These are phyloP conservation scores for Pythium vanterpoolii DNA, from an alignment of 352 stramenopile species.

Conservation along the genomic window DNA sequence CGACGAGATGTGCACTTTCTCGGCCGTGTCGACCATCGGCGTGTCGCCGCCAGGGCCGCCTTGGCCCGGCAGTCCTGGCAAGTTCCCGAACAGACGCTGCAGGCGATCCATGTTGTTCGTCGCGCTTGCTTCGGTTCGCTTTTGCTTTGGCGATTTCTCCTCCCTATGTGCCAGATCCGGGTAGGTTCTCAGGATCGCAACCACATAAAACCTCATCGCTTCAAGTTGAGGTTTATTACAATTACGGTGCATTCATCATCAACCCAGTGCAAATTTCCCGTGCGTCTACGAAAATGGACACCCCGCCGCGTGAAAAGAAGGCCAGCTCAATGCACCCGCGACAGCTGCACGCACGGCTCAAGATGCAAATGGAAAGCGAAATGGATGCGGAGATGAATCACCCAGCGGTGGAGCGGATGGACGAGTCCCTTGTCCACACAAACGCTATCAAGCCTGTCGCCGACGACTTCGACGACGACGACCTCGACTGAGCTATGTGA, in stretches of 20 bases:
- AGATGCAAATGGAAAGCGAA: conserved; percentile 71
- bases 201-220: conserved; percentile 24
- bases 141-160: conserved; percentile 20
- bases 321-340: conserved; percentile 31
- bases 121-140: conserved; percentile 8
- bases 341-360: conserved; percentile 64
- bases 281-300: conserved; percentile 45
- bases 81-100: conserved; percentile 83
- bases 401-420: conserved; percentile 44
- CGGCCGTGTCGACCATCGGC: conserved; percentile 94
- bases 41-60: conserved; percentile 79
- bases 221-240: conserved; percentile 31
- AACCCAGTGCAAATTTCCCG: not conserved
- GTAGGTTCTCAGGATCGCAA: conserved; percentile 19
- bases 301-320: conserved; percentile 51
- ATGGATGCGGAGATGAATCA: conserved; percentile 53
- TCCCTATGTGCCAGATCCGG: conserved; percentile 12
- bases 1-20: conserved; percentile 99
- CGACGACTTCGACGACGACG: conserved; percentile 78
- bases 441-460: conserved; percentile 46
- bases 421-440: conserved; percentile 61
- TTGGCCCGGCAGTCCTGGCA: conserved; percentile 71
- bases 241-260: not conserved
- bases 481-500: conserved; percentile 42
- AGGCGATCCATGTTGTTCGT: conserved; percentile 69